Evolutionary conservation across 306 rosid genomes (phyloP).

Genomic region (Adenanthera pavonina): DNA sequence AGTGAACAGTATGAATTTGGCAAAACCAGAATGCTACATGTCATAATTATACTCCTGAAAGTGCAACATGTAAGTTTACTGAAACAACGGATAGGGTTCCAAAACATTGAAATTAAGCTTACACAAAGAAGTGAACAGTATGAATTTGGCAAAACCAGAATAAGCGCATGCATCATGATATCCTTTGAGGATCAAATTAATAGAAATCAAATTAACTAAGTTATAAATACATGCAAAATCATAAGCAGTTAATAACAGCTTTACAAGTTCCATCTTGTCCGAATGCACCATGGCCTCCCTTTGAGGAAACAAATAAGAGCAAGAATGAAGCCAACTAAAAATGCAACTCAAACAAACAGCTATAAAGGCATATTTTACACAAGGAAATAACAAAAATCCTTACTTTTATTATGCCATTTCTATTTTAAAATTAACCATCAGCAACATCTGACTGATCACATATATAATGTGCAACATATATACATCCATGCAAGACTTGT

Average conservation of each 20-base stretch:
- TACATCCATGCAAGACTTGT: slow-evolving; percentile 12
- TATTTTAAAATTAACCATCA: slow-evolving; percentile 17
- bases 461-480: background rate
- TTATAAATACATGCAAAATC: slow-evolving; percentile 27
- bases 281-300: background rate
- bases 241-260: slow-evolving; percentile 18
- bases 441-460: slow-evolving; percentile 22
- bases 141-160: background rate
- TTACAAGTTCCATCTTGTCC: slow-evolving; percentile 8
- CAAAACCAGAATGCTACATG: slow-evolving; percentile 25
- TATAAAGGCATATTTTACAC: slow-evolving; percentile 10
- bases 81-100: slow-evolving; percentile 25
- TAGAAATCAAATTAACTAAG: slow-evolving; percentile 12
- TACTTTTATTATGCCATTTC: background rate
- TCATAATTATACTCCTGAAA: slow-evolving; percentile 36
- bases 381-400: background rate
- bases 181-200: background rate
- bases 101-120: slow-evolving; percentile 30
- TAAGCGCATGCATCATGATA: background rate
- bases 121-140: background rate
- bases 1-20: background rate
- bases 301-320: background rate
- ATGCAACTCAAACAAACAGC: background rate
- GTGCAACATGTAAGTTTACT: slow-evolving; percentile 28
- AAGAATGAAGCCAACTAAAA: slow-evolving; percentile 9